Conservation (phyloP, 164 flowering plant species). For the Vitis vinifera region ASM3070453v1 NC_081819.1:21241501-21242000, state of each 20-base stretch:
- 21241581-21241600: background rate
- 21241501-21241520: too few relatives aligned
- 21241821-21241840: background rate
- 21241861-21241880: conserved; percentile 37
- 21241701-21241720: conserved; percentile 5
- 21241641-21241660: background rate
- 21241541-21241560: too few relatives aligned
- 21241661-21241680: background rate
- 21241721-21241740: conserved; percentile 6
- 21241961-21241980: conserved; percentile 34
- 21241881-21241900: conserved; percentile 14
- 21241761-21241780: conserved; percentile 4
- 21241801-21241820: conserved; percentile 29
- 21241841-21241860: conserved; percentile 36
- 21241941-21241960: conserved; percentile 35
- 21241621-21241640: conserved; percentile 5
- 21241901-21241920: conserved; percentile 24
- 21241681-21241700: background rate
- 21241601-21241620: background rate
- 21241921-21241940: conserved; percentile 33
- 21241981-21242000: conserved; percentile 33
- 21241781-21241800: conserved; percentile 1
- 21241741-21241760: background rate
- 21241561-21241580: too few relatives aligned
- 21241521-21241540: too few relatives aligned